These are phyloP conservation scores for Echeveria elegans DNA, from an alignment of 164 flowering plant species.

Conservation along the genomic window DNA sequence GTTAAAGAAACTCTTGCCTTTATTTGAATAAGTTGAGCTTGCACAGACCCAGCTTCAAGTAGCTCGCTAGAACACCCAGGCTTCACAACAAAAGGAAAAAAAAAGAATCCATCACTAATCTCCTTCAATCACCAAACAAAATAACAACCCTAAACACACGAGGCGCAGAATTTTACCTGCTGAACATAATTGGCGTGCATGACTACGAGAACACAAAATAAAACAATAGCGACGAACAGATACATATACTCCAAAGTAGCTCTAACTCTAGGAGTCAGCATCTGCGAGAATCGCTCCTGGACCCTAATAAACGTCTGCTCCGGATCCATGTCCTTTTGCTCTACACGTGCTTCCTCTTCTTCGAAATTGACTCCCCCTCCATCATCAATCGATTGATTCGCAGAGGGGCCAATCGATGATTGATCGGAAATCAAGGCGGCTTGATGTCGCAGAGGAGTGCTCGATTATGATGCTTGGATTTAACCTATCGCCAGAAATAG, in stretches of 20 bases:
- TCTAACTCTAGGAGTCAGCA: constrained; percentile 63
- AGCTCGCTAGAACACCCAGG: constrained; percentile 97
- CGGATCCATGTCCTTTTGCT: constrained; percentile 66
- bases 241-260: constrained; percentile 63
- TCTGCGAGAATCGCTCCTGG: constrained; percentile 76
- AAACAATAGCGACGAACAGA: constrained; percentile 55
- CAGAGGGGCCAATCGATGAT: background rate
- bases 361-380: background rate
- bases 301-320: constrained; percentile 89
- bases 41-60: constrained; percentile 41
- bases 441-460: background rate
- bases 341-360: background rate
- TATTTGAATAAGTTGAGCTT: constrained; percentile 73
- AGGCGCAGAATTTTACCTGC: constrained; percentile 26
- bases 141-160: background rate
- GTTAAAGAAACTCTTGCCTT: constrained; percentile 35
- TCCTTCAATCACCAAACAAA: background rate
- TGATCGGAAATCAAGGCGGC: background rate
- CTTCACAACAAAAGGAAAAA: constrained; percentile 22
- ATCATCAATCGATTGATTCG: background rate
- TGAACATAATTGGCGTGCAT: constrained; percentile 97
- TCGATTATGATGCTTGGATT: background rate
- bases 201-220: constrained; percentile 70
- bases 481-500: background rate
- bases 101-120: background rate